Conservation (phyloP, 306 rosid genomes). For the Quillaja saponaria region DNA sequence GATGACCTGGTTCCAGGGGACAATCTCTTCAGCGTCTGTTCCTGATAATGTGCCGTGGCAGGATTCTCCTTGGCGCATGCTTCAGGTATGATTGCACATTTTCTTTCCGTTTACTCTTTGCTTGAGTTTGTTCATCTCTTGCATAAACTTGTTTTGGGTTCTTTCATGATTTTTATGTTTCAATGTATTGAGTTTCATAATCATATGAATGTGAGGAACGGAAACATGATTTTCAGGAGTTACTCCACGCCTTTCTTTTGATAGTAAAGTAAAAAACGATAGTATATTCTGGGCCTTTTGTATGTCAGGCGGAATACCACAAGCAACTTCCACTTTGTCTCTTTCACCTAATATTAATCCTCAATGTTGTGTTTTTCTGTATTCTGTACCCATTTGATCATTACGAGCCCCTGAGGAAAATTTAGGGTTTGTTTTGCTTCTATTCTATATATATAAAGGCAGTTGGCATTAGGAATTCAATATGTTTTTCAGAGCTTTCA, state of each 20-base stretch:
- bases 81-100: slow-evolving; percentile 46
- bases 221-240: neutral
- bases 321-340: too few relatives aligned
- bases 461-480: too few relatives aligned
- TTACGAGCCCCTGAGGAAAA: too few relatives aligned
- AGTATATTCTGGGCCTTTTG: slow-evolving; percentile 11
- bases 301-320: neutral
- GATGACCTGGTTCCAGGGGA: slow-evolving; percentile 68
- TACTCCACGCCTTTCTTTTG: neutral
- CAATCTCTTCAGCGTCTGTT: slow-evolving; percentile 30
- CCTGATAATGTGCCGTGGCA: slow-evolving; percentile 42
- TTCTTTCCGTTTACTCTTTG: neutral
- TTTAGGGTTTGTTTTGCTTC: too few relatives aligned
- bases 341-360: slow-evolving; percentile 8
- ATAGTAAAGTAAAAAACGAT: neutral
- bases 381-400: too few relatives aligned
- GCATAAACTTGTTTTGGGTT: neutral
- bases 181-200: slow-evolving; percentile 8
- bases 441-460: too few relatives aligned
- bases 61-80: slow-evolving; percentile 71
- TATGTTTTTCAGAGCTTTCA: too few relatives aligned
- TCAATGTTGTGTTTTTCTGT: too few relatives aligned
- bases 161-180: neutral
- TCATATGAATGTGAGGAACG: slow-evolving; percentile 6
- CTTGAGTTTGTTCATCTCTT: neutral